Base-by-base conservation (phyloP, 208 protist genomes). In the Leishmania gerbilli region DNA sequence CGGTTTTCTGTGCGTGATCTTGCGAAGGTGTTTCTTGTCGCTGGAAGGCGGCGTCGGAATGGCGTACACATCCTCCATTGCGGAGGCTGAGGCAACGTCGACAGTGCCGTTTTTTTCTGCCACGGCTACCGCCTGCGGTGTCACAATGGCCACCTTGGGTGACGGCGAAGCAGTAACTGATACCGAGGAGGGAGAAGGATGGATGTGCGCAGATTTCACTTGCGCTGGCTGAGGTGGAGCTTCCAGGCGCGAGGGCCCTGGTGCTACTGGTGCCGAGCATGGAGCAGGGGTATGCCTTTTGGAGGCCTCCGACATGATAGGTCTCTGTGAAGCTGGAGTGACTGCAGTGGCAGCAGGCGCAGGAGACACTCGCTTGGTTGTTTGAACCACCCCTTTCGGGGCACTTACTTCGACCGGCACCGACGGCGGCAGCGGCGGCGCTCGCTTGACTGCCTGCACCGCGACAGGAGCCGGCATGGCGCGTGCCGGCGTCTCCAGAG, bases 361-460 rank as follows among this genome's bases (percentile, higher is more conserved):
- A 65, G 74, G 3, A 45, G 55, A 21, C 11, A 47, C 8, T 24
- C 34, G 40, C 55, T 65, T 65, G 19, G 74, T 77, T 34, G 74
- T 27, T 64, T 77, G 74, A 34, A 77, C 40, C 55, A 13, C 56
- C 7, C 34, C 53, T 76, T 17, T 51, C 1, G 11, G 71, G 27
- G 13, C 34, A 42, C 4, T 62, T 60, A 42, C 51, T 42, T 60
- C 81, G 15, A 56, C 76, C 0, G 60, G 71, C 5, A 49, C 60
- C 27, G 47, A 53, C 8, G 71, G 40, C 68, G 68, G 68, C 31
- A 45, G 45, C 5, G 53, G 55, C 15, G 64, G 24, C n/a, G 76
- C 68, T 51, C 71, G 81, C 60, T 69, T 42, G 49, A 74, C 45
- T 17, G 69, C 68, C 71, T 84, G 81, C 58, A 78, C 76, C 49